Conservation (phyloP, 1,284 basidiomycete genomes). For the Pseudomicrostroma phylloplanum region DNA sequence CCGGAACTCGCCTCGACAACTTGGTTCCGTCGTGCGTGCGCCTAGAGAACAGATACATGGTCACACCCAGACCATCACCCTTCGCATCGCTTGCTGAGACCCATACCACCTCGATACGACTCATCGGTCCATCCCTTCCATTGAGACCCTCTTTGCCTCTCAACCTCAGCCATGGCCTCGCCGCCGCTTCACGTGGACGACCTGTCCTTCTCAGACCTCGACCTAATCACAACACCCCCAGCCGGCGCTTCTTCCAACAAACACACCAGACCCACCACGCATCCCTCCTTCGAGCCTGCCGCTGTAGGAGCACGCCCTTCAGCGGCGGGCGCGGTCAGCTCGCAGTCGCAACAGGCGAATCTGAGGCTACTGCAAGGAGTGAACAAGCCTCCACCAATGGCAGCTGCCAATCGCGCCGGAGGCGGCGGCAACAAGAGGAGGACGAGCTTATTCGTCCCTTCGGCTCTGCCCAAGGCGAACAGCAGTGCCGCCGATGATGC, state of each 20-base stretch:
- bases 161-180: not conserved
- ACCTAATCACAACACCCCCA: not conserved
- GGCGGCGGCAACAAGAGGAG: not conserved
- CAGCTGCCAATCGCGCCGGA: not conserved
- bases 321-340: no score
- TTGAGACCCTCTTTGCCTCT: no score
- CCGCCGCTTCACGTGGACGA: slow-evolving; percentile 1
- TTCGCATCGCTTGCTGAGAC: no score
- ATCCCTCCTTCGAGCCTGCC: not conserved
- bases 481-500: not conserved
- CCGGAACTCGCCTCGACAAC: no score
- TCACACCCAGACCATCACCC: no score
- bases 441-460: not conserved
- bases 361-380: not conserved
- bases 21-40: no score
- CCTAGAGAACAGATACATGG: no score
- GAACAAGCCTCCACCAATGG: not conserved
- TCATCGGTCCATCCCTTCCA: no score
- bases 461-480: not conserved
- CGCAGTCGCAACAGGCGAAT: no score
- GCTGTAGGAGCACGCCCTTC: not conserved
- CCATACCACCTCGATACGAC: no score
- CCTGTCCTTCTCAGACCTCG: slow-evolving; percentile 6
- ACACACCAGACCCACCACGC: not conserved
- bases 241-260: not conserved